Percentiles rank a stretch among this genome's conserved stretches.
Evolutionary conservation across 2,329 filamentous ascomycete species (phyloP).

Genomic region (Plectosphaerella sp.): DNA sequence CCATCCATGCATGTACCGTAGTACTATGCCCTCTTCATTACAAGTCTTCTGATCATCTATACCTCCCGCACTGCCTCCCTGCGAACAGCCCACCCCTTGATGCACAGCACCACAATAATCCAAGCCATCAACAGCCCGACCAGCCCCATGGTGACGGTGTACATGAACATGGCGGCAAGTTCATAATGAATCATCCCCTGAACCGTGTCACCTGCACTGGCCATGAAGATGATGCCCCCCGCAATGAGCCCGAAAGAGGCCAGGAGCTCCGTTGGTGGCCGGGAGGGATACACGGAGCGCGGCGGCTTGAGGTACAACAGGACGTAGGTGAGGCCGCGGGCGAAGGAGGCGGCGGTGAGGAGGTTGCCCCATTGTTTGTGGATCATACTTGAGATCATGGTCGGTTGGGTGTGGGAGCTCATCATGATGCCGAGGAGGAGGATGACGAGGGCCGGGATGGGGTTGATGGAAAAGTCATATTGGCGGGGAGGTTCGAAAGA

Average conservation of each 20-base stretch:
- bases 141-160: constrained; percentile 81
- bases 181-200: constrained; percentile 70
- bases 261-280: constrained; percentile 87
- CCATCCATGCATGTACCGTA: background rate
- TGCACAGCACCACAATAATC: constrained; percentile 69
- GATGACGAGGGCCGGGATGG: constrained; percentile 81
- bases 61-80: constrained; percentile 30
- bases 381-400: constrained; percentile 84
- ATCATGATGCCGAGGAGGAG: constrained; percentile 90
- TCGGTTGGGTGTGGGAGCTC: constrained; percentile 82
- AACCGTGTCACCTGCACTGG: constrained; percentile 76
- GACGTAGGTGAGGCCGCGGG: constrained; percentile 75
- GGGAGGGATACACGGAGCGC: constrained; percentile 71
- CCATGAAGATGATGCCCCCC: constrained; percentile 89
- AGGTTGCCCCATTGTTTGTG: constrained; percentile 92
- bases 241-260: constrained; percentile 81
- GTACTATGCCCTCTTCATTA: background rate
- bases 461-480: constrained; percentile 78
- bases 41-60: background rate
- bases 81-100: constrained; percentile 81
- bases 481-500: constrained; percentile 51
- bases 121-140: constrained; percentile 83
- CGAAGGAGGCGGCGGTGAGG: constrained; percentile 74
- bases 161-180: constrained; percentile 88
- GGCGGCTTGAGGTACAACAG: constrained; percentile 77